phyloP scores from a whole-genome alignment of 148 eudicot species.

The Fagopyrum esculentum region DNA sequence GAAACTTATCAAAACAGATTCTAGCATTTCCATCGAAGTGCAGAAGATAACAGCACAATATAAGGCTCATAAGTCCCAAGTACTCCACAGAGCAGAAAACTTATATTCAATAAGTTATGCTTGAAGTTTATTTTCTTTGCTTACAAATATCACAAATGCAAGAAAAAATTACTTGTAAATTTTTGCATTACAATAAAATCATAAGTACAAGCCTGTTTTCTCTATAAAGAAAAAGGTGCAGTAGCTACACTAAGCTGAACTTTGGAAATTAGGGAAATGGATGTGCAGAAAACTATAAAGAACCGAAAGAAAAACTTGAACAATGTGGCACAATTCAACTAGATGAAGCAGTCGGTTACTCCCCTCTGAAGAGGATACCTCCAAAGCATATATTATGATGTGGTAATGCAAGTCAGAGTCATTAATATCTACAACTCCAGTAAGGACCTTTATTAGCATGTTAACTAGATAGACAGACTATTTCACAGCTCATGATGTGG shows the following conservation, averaged over 20 bases:
- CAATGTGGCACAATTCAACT: neutral
- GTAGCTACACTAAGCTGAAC: too few species aligned
- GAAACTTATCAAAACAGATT: too few species aligned
- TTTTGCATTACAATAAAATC: neutral
- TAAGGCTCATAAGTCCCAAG: neutral
- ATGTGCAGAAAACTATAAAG: neutral
- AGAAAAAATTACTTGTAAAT: neutral
- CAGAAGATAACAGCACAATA: too few species aligned
- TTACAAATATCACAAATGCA: neutral
- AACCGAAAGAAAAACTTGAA: neutral
- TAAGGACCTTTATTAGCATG: neutral
- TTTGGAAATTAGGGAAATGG: neutral
- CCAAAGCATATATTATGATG: neutral
- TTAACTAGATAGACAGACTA: neutral
- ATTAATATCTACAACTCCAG: neutral
- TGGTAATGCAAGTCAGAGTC: neutral
- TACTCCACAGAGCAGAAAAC: neutral
- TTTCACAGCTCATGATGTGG: neutral
- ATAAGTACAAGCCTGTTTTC: too few species aligned
- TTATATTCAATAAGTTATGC: too few species aligned
- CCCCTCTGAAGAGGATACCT: neutral
- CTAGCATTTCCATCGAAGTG: too few species aligned
- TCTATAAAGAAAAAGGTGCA: too few species aligned
- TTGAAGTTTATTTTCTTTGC: neutral
- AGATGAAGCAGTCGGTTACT: neutral